A percentile compares a stretch with the other conserved stretches of the same genome.
Conservation (phyloP, 805 yeast species). For the Candida gorgasii region DNA sequence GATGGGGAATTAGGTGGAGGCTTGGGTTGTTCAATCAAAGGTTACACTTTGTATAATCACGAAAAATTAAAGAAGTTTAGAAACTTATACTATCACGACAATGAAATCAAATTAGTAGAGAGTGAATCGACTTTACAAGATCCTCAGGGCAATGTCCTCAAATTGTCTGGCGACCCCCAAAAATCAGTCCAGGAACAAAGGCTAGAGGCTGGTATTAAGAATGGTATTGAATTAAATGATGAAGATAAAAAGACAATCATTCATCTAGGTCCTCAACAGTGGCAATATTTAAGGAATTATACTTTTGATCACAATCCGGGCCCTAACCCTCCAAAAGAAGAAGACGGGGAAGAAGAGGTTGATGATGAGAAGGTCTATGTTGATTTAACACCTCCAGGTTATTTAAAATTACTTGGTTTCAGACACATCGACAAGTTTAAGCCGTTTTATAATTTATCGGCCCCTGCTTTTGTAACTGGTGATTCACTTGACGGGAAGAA, state of each 20-base stretch:
- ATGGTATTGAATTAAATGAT: conserved; percentile 26
- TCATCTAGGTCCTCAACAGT: conserved; percentile 25
- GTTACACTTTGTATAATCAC: conserved; percentile 62
- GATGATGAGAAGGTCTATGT: conserved; percentile 17
- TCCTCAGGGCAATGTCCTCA: conserved; percentile 46
- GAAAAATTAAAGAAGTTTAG: conserved; percentile 52
- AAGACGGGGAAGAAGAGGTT: conserved; percentile 18
- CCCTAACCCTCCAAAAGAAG: conserved; percentile 13
- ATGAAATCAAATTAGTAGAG: conserved; percentile 52
- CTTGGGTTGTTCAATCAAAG: conserved; percentile 66
- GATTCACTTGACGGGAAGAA: conserved; percentile 47
- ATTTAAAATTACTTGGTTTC: conserved; percentile 69
- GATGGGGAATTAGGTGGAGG: conserved; percentile 35
- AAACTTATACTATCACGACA: conserved; percentile 55
- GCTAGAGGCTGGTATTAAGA: conserved; percentile 34
- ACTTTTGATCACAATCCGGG: conserved; percentile 33
- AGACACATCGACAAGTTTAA: conserved; percentile 46
- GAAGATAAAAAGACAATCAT: conserved; percentile 23
- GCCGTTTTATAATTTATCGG: conserved; percentile 52
- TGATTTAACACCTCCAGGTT: conserved; percentile 41
- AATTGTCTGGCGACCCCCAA: conserved; percentile 34
- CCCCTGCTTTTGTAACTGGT: conserved; percentile 67
- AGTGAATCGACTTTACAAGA: conserved; percentile 42
- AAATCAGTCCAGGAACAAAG: conserved; percentile 35
- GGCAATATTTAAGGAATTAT: conserved; percentile 30